Conservation (phyloP, 2,329 filamentous ascomycete species). For the Coniochaeta sp. region DNA sequence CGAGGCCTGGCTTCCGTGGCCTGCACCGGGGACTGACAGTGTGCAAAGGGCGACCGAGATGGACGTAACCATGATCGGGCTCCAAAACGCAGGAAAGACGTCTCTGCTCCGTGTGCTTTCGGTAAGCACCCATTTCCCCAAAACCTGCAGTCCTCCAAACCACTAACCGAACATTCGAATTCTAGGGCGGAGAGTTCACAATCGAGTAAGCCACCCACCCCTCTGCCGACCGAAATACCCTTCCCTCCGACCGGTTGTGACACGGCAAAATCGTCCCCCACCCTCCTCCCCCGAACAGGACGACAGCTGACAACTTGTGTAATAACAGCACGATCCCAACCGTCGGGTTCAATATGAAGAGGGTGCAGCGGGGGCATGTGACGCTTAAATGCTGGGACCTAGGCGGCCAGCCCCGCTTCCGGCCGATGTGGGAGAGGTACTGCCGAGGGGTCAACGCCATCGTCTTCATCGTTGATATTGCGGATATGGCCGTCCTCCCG, state of each 20-base stretch:
- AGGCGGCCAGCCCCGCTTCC: conserved; percentile 91
- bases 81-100: conserved; percentile 98
- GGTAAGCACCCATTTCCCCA: conserved; percentile 52
- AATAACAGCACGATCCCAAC: conserved; percentile 84
- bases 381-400: conserved; percentile 99
- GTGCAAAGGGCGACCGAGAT: conserved; percentile 88
- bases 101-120: conserved; percentile 88
- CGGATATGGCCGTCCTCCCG: conserved; percentile 72
- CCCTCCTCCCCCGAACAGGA: neutral
- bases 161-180: conserved; percentile 14
- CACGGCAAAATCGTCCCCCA: neutral
- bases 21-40: conserved; percentile 13
- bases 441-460: conserved; percentile 97
- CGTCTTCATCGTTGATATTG: conserved; percentile 96
- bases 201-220: conserved; percentile 75
- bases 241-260: neutral
- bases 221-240: neutral
- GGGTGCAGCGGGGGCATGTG: conserved; percentile 95
- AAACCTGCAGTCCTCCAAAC: conserved; percentile 3
- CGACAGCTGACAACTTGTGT: conserved; percentile 27
- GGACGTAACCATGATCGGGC: conserved; percentile 98
- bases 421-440: conserved; percentile 99
- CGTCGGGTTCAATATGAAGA: conserved; percentile 98
- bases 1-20: neutral
- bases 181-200: conserved; percentile 92